Percentiles rank a stretch among this genome's conserved stretches.
Evolutionary conservation across 78 protist species (phyloP).

Genomic region (Dictyostelium firmibasis): DNA sequence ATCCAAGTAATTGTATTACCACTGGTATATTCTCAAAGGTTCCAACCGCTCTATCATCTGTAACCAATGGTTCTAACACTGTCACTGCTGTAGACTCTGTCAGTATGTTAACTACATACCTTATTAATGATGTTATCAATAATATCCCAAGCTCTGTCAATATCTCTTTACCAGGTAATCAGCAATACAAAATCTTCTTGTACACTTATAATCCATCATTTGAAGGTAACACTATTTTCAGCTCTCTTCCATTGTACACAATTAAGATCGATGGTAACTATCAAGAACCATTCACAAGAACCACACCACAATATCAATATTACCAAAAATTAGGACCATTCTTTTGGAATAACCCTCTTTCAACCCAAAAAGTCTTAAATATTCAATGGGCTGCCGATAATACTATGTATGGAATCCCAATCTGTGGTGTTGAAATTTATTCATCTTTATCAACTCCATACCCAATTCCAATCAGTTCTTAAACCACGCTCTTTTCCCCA

Average conservation of each 20-base stretch:
- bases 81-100: background rate
- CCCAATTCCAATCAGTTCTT: background rate
- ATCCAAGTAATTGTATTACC: background rate
- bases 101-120: background rate
- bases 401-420: background rate
- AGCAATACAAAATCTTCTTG: background rate
- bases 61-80: background rate
- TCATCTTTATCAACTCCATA: background rate
- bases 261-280: background rate
- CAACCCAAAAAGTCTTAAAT: background rate
- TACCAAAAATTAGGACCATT: conserved; percentile 12
- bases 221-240: background rate
- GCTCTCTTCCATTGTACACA: background rate
- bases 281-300: conserved; percentile 15
- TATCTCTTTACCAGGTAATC: background rate
- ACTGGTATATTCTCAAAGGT: background rate
- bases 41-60: background rate
- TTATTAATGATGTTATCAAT: background rate
- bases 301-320: background rate
- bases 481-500: background rate
- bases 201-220: background rate
- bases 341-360: background rate
- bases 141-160: background rate
- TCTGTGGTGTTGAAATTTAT: background rate
- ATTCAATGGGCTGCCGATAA: background rate